Base-by-base conservation (phyloP, 208 protist species). In the Balamuthia mandrillaris region DNA sequence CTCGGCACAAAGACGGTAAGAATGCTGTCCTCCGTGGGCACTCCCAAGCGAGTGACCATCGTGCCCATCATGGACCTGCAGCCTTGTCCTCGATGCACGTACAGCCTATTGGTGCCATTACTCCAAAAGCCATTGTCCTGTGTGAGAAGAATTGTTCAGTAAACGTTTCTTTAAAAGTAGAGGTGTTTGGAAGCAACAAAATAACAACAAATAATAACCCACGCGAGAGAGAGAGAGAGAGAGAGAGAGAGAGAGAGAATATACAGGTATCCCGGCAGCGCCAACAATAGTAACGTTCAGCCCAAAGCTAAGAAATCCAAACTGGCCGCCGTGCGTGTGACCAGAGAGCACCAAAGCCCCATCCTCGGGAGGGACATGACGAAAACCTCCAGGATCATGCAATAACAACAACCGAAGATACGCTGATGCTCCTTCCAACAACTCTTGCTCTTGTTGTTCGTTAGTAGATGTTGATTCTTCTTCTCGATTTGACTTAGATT, bases 41-140 rank as follows among this genome's bases (percentile, higher is more conserved):
- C 77, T 24, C 77, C 77, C 16, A 84, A 14, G n/a, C 77, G 44
- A 14, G 72, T 44, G 18, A 84, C 66, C 66, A 84, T 21, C 14
- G 66, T 45, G 18, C 72, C 14, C n/a, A n/a, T n/a, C n/a, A n/a
- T n/a, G n/a, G n/a, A n/a, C n/a, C n/a, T n/a, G 74, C 44, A 85
- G n/a, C 77, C 77, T 31, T 84, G 77, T n/a, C 77, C 77, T 14
- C 77, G 49, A 33, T 84, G 77, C 29, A 33, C 77, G 21, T 33
- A 84, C 16, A 84, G 77, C 58, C 77, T 29, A 33, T 84, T 84
- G 24, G 16, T n/a, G 21, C 74, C 77, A 12, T 37, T 24, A n/a
- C 66, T 65, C 77, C 77, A 84, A 14, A 83, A 84, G 14, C 70
- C 29, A 65, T 84, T 44, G 60, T 84, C 77, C 27, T 44, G 77